phyloP scores from a whole-genome alignment of 768 basidiomycete species.

The Mycena maculata region DNA sequence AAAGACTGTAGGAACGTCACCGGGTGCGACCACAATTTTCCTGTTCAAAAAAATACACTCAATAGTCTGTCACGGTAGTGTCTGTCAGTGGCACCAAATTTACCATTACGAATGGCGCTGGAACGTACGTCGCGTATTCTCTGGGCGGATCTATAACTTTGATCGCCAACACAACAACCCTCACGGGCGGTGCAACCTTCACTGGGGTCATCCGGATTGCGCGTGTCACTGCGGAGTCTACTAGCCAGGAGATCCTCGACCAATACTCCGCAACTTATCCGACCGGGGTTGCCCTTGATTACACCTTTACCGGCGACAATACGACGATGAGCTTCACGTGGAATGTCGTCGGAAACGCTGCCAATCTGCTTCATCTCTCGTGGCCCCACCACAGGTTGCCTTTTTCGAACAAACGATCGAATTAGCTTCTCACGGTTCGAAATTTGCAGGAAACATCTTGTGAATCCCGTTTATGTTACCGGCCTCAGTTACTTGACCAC shows the following conservation, averaged over 20 bases:
- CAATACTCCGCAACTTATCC: conserved; percentile 47
- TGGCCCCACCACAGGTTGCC: conserved; percentile 51
- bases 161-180: conserved; percentile 39
- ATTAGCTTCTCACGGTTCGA: conserved; percentile 19
- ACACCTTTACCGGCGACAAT: conserved; percentile 42
- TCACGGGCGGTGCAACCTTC: conserved; percentile 40
- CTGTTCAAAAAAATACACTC: background rate
- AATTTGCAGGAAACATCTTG: conserved; percentile 37
- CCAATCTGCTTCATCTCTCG: conserved; percentile 47
- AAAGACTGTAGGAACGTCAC: conserved; percentile 34
- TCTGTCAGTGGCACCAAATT: conserved; percentile 44
- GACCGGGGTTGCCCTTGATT: conserved; percentile 43
- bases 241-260: conserved; percentile 45
- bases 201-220: conserved; percentile 47
- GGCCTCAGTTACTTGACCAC: conserved; percentile 47
- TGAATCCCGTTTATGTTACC: conserved; percentile 39
- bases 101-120: conserved; percentile 42
- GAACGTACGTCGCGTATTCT: conserved; percentile 49
- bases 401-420: background rate
- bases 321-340: conserved; percentile 49
- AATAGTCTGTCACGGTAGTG: conserved; percentile 26
- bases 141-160: conserved; percentile 44
- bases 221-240: conserved; percentile 38
- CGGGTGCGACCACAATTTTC: conserved; percentile 31
- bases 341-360: conserved; percentile 43